Conservation (phyloP, 73 alveolate species). For the Tetrahymena borealis region DNA sequence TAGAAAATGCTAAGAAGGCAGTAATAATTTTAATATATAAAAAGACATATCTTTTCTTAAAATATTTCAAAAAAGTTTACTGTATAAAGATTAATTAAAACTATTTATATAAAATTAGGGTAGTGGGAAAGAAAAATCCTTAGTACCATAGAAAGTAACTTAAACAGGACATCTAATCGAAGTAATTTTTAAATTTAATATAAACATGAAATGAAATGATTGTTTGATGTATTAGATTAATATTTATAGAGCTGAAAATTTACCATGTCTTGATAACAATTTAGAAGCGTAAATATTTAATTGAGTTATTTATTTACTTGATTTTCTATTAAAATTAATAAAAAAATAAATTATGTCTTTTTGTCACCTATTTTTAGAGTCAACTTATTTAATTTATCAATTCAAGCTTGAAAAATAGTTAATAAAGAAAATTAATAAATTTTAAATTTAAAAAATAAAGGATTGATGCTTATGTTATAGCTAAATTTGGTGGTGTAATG, state of each 20-base stretch:
- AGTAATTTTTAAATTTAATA: conserved; percentile 43
- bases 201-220: conserved; percentile 24
- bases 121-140: conserved; percentile 19
- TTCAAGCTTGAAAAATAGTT: no score
- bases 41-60: conserved; percentile 21
- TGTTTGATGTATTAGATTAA: conserved; percentile 2
- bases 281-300: not conserved
- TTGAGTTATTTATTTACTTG: not conserved
- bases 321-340: not conserved
- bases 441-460: not conserved
- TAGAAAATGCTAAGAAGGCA: conserved; percentile 40
- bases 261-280: not conserved
- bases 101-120: conserved; percentile 3
- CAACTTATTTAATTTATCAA: no score
- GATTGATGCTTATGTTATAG: conserved; percentile 59
- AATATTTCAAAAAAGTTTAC: not conserved
- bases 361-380: no score
- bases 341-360: not conserved
- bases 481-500: conserved; percentile 23
- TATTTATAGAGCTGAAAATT: not conserved
- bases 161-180: conserved; percentile 24
- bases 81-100: conserved; percentile 8
- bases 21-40: conserved; percentile 5
- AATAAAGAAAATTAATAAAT: no score
- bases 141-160: conserved; percentile 12